Evolutionary conservation across 805 yeast species (phyloP), one percentile per base, ranked within the genome.

Genomic region (Lipomyces japonicus): DNA sequence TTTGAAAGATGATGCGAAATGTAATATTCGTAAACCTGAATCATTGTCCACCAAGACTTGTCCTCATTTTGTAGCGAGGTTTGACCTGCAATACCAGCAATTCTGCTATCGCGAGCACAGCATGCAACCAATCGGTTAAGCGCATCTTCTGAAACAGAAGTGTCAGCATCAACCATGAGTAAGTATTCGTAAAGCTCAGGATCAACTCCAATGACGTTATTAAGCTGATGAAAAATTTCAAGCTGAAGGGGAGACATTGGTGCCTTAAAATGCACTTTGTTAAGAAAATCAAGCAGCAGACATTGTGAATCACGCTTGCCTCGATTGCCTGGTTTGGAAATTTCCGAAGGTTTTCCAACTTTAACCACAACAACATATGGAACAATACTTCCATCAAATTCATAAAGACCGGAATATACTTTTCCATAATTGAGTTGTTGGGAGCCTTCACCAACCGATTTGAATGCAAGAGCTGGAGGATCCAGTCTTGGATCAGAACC

Each of bases 221-320:
- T 79, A 42, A 79, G 73, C 53, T 71, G 76, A 49, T 72, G 75
- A 62, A 79, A 75, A 39, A 79, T 55, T 59, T 77, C 81, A 34
- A 73, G 73, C 56, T 79, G 83, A 43, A 79, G 70, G 16, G 78
- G 78, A 22, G 77, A 72, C 84, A 79, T 79, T 58, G 82, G 76
- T 51, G 74, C 75, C 57, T 76, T 78, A 61, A 76, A 76, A 66
- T 78, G 81, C 14, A 79, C 80, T 50, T 75, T 73, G 64, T 79
- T 82, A 58, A 79, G 69, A 66, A 77, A 79, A 38, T 77, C 74
- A 80, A 79, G 76, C 58, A 79, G 65, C 53, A 79, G 65, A 47
- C 78, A 71, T 64, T 79, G 84, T 19, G 84, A 77, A 61, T 79
- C 84, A 61, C 84, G 78, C 64, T 79, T 79, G 59, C 84, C 84